Evolutionary conservation across 192 early-diverging fungal species (phyloP), one percentile per base, ranked within the genome.

Genomic region (Coemansia sp.): DNA sequence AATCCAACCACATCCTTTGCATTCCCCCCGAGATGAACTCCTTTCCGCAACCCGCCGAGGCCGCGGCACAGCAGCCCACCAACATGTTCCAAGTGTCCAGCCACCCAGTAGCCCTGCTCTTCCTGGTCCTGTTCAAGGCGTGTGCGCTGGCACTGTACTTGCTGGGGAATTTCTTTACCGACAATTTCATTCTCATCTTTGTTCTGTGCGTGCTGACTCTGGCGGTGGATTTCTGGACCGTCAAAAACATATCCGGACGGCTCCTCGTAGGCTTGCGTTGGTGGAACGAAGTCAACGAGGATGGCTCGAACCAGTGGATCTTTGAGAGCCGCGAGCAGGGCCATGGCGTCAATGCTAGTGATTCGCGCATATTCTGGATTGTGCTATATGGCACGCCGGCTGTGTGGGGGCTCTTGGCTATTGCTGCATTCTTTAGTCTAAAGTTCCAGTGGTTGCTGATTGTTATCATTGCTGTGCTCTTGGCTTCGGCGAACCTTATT

Each of bases 241-340:
- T 97, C 14, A 99, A 99, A 70, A 99, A 99, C 63, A 89, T 99
- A 17, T 88, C 94, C 18, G 97, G 97, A 1, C 83, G 97, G 41
- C 74, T 97, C 32, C 79, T 99, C 37, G 97, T 99, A 11, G 97
- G 97, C 17, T 72, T 99, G 47, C 83, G 97, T 54, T 99, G 97
- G 97, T 99, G 97, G 97, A 99, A 95, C 74, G 90, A 97, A 70
- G 92, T 97, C 55, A 81, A 83, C 39, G 94, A 95, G 38, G 97
- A 97, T 68, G 97, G 97, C 25, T 82, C 90, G 3, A 93, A 87
- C 53, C 86, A 83, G 53, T 99, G 97, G 97, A 82, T 93, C 13
- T 99, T 97, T 82, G 97, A 99, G 64, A 88, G 87, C 37, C 81
- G 85, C 32, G 85, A 93, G 29, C 43, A 35, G 15, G 51, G 48